Conservation (phyloP, 2,329 filamentous ascomycete species). For the Aspergillus neotritici region DNA sequence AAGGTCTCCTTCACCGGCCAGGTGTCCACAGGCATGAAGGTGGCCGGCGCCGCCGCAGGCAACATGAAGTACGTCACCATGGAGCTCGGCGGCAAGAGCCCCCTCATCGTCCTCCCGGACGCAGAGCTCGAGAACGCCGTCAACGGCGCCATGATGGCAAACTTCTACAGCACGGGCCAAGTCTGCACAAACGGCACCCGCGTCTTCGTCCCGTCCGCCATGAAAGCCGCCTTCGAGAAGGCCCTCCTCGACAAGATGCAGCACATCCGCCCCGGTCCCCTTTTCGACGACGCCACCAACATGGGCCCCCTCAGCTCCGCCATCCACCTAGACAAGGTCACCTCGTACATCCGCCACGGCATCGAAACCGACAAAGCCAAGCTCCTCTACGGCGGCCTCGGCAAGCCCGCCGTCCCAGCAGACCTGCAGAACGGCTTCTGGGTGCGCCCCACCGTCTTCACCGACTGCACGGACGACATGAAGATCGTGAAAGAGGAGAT, state of each 20-base stretch:
- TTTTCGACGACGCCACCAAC: conserved; percentile 68
- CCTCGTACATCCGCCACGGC: conserved; percentile 70
- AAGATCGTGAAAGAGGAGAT: conserved; percentile 75
- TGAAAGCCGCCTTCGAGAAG: conserved; percentile 65
- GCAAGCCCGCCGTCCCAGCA: conserved; percentile 51
- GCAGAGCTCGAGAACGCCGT: conserved; percentile 74
- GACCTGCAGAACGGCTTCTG: conserved; percentile 65
- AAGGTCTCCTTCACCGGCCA: conserved; percentile 91
- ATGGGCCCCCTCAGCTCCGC: conserved; percentile 77
- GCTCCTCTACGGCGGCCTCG: conserved; percentile 65
- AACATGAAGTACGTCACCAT: conserved; percentile 88
- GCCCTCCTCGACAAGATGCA: conserved; percentile 64
- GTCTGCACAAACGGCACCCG: conserved; percentile 90
- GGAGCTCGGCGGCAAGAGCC: conserved; percentile 85
- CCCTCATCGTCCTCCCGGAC: conserved; percentile 73
- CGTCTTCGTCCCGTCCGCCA: conserved; percentile 67
- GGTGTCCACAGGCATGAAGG: conserved; percentile 75
- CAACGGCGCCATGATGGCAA: conserved; percentile 86
- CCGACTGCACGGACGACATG: conserved; percentile 79
- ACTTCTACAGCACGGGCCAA: conserved; percentile 86
- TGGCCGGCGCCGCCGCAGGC: conserved; percentile 67
- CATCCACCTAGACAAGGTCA: conserved; percentile 69
- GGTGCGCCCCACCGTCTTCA: conserved; percentile 79
- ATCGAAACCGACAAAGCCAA: conserved; percentile 66
- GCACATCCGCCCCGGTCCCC: conserved; percentile 64